These are phyloP conservation scores for Eucalyptus caleyi DNA, from an alignment of 345 rosid genomes.

Conservation along the genomic window DNA sequence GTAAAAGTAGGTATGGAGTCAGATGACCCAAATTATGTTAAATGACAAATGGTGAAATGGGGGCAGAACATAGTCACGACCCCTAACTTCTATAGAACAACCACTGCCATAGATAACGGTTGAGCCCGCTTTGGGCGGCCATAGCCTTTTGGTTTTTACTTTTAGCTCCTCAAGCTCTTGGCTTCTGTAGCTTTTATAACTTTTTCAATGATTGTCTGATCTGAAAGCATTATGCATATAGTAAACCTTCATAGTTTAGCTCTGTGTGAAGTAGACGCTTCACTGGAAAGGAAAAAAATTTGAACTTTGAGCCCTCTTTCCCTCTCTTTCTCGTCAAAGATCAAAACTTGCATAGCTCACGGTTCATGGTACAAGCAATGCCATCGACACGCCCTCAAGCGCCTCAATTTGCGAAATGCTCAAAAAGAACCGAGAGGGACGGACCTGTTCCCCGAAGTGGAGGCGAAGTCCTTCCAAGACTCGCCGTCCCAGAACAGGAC, in stretches of 20 bases:
- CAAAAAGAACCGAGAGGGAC: not conserved
- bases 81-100: not conserved
- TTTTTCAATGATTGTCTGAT: not conserved
- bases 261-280: not conserved
- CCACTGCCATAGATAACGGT: not conserved
- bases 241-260: not conserved
- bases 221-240: not conserved
- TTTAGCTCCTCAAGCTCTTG: not conserved
- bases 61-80: not conserved
- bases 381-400: not conserved
- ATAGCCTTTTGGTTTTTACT: not conserved
- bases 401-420: not conserved
- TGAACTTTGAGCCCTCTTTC: not conserved
- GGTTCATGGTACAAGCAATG: not conserved
- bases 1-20: not conserved
- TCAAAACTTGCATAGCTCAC: not conserved
- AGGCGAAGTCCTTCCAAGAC: conserved; percentile 28
- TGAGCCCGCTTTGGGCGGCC: not conserved
- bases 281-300: not conserved
- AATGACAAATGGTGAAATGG: not conserved
- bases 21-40: not conserved
- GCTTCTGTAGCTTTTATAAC: not conserved
- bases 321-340: not conserved
- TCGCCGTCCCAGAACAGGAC: conserved; percentile 29
- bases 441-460: conserved; percentile 30